Conservation (phyloP, 116 monocot species). For the Dioscorea cayenensis region DNA sequence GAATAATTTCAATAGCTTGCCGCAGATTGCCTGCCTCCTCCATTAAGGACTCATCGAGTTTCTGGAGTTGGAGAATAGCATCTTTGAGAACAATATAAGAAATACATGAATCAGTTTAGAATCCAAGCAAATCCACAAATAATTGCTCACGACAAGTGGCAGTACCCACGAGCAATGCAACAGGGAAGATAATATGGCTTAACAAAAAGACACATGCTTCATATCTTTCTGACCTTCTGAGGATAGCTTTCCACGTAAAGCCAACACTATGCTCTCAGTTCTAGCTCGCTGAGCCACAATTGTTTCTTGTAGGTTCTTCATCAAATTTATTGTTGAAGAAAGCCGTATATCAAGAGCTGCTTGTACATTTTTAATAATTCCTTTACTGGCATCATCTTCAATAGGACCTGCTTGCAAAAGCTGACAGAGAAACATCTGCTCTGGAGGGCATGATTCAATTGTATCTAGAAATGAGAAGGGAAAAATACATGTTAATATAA, state of each 20-base stretch:
- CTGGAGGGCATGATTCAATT: conserved; percentile 56
- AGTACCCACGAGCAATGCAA: neutral
- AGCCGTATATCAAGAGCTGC: conserved; percentile 57
- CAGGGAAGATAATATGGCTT: neutral
- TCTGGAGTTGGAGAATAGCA: conserved; percentile 49
- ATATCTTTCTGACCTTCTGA: conserved; percentile 55
- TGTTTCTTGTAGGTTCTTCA: conserved; percentile 61
- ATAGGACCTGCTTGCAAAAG: conserved; percentile 36
- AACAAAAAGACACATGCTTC: neutral
- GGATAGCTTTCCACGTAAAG: conserved; percentile 40
- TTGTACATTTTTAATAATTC: conserved; percentile 33
- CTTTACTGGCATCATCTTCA: conserved; percentile 18
- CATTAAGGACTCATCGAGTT: conserved; percentile 56
- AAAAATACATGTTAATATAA: neutral
- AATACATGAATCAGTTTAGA: conserved; percentile 1
- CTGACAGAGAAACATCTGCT: conserved; percentile 67
- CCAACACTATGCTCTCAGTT: conserved; percentile 46
- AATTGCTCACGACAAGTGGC: neutral
- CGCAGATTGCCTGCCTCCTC: conserved; percentile 47
- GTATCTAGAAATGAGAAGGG: conserved; percentile 20
- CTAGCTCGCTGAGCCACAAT: conserved; percentile 42
- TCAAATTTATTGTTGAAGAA: conserved; percentile 52
- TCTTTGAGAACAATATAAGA: conserved; percentile 32
- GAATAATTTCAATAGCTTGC: conserved; percentile 50
- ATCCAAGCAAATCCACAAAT: neutral